These are phyloP conservation scores for Dendrothele bispora DNA, from an alignment of 768 basidiomycete genomes.

Conservation along the genomic window DNA sequence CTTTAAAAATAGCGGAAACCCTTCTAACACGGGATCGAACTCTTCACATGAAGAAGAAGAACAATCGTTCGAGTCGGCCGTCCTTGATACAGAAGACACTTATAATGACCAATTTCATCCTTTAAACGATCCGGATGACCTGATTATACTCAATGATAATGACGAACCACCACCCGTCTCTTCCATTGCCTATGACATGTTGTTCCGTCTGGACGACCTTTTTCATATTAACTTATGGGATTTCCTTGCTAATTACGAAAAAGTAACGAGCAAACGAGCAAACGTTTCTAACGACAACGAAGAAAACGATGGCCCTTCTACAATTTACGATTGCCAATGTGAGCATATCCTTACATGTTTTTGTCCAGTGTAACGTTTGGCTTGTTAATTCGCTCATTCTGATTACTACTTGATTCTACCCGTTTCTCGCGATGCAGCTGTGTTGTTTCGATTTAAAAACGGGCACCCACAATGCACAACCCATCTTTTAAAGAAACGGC, in stretches of 20 bases:
- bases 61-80: not conserved
- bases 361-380: no score
- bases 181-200: not conserved
- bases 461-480: not conserved
- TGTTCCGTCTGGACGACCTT: not conserved
- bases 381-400: no score
- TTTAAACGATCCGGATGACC: not conserved
- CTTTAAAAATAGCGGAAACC: not conserved
- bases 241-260: not conserved
- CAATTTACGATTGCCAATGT: no score
- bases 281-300: not conserved
- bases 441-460: conserved; percentile 5
- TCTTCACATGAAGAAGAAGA: not conserved
- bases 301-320: no score
- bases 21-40: not conserved
- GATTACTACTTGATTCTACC: no score
- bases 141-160: not conserved
- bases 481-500: not conserved
- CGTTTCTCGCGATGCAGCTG: no score
- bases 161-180: no score
- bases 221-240: not conserved
- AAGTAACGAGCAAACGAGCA: not conserved
- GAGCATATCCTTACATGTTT: no score
- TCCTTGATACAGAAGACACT: not conserved
- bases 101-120: not conserved